These are phyloP conservation scores for Scheffersomyces cryptocercus DNA, from an alignment of 1,139 yeast genomes.

Conservation along the genomic window DNA sequence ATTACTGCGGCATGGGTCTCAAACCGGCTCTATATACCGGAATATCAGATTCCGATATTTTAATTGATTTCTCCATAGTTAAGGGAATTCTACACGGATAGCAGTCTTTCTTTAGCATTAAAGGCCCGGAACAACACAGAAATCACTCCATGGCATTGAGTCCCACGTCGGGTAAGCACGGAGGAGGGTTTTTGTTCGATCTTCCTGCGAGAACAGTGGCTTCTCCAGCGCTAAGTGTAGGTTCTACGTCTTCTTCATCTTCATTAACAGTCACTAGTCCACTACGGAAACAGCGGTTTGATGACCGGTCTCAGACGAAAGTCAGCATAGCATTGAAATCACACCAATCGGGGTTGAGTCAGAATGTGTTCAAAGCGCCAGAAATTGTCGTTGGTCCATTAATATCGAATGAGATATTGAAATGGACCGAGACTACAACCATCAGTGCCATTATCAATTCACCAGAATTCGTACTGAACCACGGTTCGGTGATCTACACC, in stretches of 20 bases:
- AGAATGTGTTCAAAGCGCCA: background rate
- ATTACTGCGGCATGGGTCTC: too few species aligned
- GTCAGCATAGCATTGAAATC: constrained; percentile 22
- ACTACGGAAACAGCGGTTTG: constrained; percentile 29
- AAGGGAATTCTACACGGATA: too few species aligned
- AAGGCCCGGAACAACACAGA: too few species aligned
- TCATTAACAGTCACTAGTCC: constrained; percentile 3
- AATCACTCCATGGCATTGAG: too few species aligned
- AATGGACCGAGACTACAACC: constrained; percentile 27
- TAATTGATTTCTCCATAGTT: too few species aligned
- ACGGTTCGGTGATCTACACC: constrained; percentile 54
- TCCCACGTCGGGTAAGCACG: too few species aligned
- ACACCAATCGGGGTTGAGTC: constrained; percentile 2
- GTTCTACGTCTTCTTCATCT: constrained; percentile 1
- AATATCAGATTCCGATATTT: too few species aligned
- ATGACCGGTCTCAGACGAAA: constrained; percentile 39
- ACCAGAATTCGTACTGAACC: constrained; percentile 23
- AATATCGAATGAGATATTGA: constrained; percentile 12
- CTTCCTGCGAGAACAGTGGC: constrained; percentile 11
- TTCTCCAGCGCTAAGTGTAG: constrained; percentile 11
- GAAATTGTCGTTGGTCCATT: background rate
- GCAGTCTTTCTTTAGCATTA: too few species aligned
- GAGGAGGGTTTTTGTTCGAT: constrained; percentile 7
- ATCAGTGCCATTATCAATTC: constrained; percentile 24
- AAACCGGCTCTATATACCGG: too few species aligned